Base-by-base conservation (phyloP, 441 rosid species). In the Pelargonium exstipulatum region DNA sequence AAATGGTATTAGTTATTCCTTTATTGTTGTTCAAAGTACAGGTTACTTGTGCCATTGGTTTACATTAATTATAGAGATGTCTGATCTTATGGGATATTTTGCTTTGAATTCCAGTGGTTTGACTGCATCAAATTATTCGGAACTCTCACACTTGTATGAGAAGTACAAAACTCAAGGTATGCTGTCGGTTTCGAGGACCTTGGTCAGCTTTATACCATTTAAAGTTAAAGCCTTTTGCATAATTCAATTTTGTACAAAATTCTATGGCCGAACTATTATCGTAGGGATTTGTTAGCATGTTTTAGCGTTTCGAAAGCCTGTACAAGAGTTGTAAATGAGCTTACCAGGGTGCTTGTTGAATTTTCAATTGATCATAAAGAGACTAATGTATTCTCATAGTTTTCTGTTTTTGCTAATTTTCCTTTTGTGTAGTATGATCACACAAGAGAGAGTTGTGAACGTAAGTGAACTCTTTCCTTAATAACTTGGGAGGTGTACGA, bases 121-220 rank as follows among this genome's bases (percentile, higher is more conserved):
- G 73, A 87, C 94, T 32, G 65, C 86, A 55, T 71, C 90, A 37
- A 88, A 88, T 78, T 88, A 88, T 80, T 75, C 88, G 0, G 94
- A 88, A 74, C 90, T 88, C 16, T 80, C 90, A n/a, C 87, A 87
- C 71, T 0, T 88, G n/a, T 80, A 88, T 37, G 91, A 85, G 76
- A 88, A 88, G 74, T 88, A 87, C 83, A 87, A 85, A 69, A 76
- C 73, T 69, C 84, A 85, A 84, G 88, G 88, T 86, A 63, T 80
- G 77, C 55, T 64, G 14, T 65, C 2, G 14, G 53, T 22, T 37
- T 48, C 58, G 58, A 66, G 16, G 29, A 64, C 16, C 22, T 7
- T 62, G n/a, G n/a, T 16, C 12, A 26, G 12, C 40, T 35, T 35
- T 35, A 5, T 35, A 35, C 40, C 40, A 5, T 35, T 35, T 35